Percentiles rank a stretch among this genome's conserved stretches.
These are phyloP conservation scores for Yamadazyma dendronema DNA, from an alignment of 1,139 yeast species.

Conservation along the genomic window DNA sequence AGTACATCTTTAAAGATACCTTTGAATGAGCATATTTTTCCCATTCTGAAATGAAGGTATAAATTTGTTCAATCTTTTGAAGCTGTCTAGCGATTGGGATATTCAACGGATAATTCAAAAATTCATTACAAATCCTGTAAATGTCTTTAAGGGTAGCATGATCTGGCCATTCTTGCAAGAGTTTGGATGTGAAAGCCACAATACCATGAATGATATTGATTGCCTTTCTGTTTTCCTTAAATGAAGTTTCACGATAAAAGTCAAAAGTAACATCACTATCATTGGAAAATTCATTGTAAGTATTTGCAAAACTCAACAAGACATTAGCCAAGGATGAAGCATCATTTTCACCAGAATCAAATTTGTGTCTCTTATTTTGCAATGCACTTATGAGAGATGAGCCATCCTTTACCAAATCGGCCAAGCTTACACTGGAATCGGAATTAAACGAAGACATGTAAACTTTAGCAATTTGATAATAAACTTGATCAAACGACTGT, in stretches of 20 bases:
- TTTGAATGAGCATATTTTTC: conserved; percentile 85
- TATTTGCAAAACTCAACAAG: conserved; percentile 34
- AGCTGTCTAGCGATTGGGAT: conserved; percentile 78
- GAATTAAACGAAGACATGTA: conserved; percentile 30
- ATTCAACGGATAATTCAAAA: conserved; percentile 56
- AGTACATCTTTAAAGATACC: conserved; percentile 58
- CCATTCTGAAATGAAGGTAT: conserved; percentile 85
- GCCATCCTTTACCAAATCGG: conserved; percentile 42
- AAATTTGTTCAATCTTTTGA: conserved; percentile 83
- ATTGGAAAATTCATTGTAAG: conserved; percentile 21
- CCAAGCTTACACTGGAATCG: conserved; percentile 17
- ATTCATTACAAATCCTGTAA: conserved; percentile 63
- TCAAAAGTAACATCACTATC: conserved; percentile 36
- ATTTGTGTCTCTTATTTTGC: conserved; percentile 18
- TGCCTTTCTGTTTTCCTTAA: conserved; percentile 61
- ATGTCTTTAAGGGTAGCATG: conserved; percentile 84
- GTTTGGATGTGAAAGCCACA: conserved; percentile 42
- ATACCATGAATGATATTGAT: conserved; percentile 51
- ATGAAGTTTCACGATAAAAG: conserved; percentile 68
- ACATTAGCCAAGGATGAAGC: conserved; percentile 43
- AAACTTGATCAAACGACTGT: conserved; percentile 28
- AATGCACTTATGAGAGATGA: conserved; percentile 29
- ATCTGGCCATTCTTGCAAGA: conserved; percentile 85
- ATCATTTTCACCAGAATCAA: conserved; percentile 22
- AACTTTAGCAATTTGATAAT: conserved; percentile 27